These are phyloP conservation scores for Candida argentea DNA, from an alignment of 805 yeast genomes.

Conservation along the genomic window DNA sequence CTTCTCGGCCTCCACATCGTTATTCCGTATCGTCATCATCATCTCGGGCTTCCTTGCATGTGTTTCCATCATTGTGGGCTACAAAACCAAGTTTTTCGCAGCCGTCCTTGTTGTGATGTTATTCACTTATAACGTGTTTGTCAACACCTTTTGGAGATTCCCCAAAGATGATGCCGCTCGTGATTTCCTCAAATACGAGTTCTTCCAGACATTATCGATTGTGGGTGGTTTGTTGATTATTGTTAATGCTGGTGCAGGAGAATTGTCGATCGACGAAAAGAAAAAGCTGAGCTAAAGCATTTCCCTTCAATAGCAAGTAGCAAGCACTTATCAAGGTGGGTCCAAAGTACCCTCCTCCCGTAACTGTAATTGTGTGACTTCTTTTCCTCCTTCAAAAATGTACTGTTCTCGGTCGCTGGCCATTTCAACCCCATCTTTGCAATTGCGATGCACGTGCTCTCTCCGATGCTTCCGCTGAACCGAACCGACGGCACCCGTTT, in stretches of 20 bases:
- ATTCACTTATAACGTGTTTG: conserved; percentile 62
- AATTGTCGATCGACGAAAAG: conserved; percentile 87
- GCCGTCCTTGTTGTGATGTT: conserved; percentile 57
- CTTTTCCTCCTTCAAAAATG: neutral
- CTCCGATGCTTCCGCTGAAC: too few species aligned
- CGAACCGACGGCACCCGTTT: neutral
- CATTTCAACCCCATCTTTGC: neutral
- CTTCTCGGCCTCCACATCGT: conserved; percentile 62
- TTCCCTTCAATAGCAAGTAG: too few species aligned
- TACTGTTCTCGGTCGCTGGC: too few species aligned
- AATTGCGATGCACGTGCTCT: neutral
- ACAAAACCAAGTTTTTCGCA: conserved; percentile 86
- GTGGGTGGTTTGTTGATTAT: conserved; percentile 89
- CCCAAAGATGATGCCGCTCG: conserved; percentile 62
- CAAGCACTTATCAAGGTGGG: too few species aligned
- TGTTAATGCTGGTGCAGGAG: conserved; percentile 95
- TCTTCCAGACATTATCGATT: conserved; percentile 88
- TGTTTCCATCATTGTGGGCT: conserved; percentile 78
- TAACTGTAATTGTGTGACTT: neutral
- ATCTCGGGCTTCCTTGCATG: conserved; percentile 63
- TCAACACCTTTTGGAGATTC: conserved; percentile 86
- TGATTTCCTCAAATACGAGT: conserved; percentile 85
- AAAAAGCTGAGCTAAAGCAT: conserved; percentile 67
- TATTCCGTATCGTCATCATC: conserved; percentile 53
- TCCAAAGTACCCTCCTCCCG: too few species aligned